These are phyloP conservation scores for Chaetomidium leptoderma DNA, from an alignment of 495 filamentous ascomycete species.

Conservation along the genomic window DNA sequence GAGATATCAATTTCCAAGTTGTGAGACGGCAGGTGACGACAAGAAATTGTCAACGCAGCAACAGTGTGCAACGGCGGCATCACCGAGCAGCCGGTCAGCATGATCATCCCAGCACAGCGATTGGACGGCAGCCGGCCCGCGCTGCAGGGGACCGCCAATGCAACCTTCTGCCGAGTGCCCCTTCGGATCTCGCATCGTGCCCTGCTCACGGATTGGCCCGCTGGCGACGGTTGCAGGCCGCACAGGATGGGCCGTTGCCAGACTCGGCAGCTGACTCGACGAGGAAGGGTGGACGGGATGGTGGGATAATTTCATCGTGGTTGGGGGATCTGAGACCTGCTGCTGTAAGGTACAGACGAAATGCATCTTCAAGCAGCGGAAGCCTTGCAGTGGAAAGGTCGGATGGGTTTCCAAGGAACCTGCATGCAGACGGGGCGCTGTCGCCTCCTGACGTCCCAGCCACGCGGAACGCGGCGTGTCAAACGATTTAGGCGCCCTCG, in stretches of 20 bases:
- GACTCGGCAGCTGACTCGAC: not conserved
- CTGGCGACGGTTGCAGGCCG: not conserved
- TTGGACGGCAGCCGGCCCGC: constrained; percentile 11
- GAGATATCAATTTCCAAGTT: too few relatives aligned
- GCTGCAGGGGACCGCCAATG: constrained; percentile 12
- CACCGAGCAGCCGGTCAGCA: not conserved
- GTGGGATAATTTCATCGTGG: not conserved
- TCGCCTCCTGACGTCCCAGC: constrained; percentile 10
- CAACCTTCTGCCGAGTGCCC: not conserved
- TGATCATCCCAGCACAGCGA: not conserved
- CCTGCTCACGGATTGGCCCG: constrained; percentile 3
- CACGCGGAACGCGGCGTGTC: constrained; percentile 9
- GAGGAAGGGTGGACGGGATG: not conserved
- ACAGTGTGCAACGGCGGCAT: too few relatives aligned
- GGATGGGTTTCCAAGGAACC: too few relatives aligned
- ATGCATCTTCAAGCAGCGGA: too few relatives aligned
- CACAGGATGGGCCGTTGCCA: not conserved
- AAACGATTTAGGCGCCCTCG: not conserved
- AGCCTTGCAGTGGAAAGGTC: not conserved
- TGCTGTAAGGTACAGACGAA: not conserved
- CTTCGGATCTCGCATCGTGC: not conserved
- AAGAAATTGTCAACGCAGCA: not conserved
- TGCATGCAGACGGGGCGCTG: constrained; percentile 10
- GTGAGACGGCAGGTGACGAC: too few relatives aligned
- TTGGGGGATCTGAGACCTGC: not conserved